Evolutionary conservation across 257 asterid genomes (phyloP).

Genomic region (Knoxia roxburghii): DNA sequence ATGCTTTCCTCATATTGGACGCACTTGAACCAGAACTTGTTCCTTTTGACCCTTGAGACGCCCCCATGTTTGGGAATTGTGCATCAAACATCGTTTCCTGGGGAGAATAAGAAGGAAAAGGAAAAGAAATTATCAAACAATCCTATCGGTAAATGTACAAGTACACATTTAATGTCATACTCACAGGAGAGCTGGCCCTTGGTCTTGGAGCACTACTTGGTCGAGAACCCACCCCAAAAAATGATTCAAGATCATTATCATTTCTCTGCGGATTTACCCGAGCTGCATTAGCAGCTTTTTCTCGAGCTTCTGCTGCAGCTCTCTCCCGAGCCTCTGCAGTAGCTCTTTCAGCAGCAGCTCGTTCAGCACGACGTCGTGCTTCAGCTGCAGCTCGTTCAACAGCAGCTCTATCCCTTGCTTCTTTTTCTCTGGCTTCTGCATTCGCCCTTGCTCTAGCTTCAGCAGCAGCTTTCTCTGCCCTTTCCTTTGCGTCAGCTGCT

Average conservation of each 20-base stretch:
- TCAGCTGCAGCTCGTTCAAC: slow-evolving; percentile 79
- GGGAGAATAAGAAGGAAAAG: slow-evolving; percentile 8
- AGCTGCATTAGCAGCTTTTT: slow-evolving; percentile 74
- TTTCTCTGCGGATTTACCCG: slow-evolving; percentile 66
- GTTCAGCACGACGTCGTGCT: slow-evolving; percentile 79
- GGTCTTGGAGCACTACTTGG: slow-evolving; percentile 86
- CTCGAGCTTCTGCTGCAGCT: slow-evolving; percentile 84
- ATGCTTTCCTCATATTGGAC: slow-evolving; percentile 70
- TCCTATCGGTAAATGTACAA: background rate
- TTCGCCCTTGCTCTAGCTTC: slow-evolving; percentile 76
- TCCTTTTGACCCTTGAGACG: slow-evolving; percentile 60
- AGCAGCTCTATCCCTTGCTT: slow-evolving; percentile 77
- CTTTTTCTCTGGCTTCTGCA: slow-evolving; percentile 62
- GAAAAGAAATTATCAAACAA: slow-evolving; percentile 7
- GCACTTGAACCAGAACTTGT: slow-evolving; percentile 54
- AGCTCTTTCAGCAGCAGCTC: slow-evolving; percentile 90
- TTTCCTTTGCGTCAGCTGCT: slow-evolving; percentile 82
- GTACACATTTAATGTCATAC: slow-evolving; percentile 25
- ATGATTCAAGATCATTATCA: slow-evolving; percentile 83
- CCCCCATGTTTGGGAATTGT: slow-evolving; percentile 58
- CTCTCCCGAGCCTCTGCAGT: slow-evolving; percentile 91
- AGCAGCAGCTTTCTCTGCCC: slow-evolving; percentile 83
- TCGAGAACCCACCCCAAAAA: slow-evolving; percentile 71
- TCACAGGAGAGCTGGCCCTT: slow-evolving; percentile 62
- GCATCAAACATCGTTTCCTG: slow-evolving; percentile 74